phyloP scores from a whole-genome alignment of 2,329 filamentous ascomycete species.

The Xylaria sp. region DNA sequence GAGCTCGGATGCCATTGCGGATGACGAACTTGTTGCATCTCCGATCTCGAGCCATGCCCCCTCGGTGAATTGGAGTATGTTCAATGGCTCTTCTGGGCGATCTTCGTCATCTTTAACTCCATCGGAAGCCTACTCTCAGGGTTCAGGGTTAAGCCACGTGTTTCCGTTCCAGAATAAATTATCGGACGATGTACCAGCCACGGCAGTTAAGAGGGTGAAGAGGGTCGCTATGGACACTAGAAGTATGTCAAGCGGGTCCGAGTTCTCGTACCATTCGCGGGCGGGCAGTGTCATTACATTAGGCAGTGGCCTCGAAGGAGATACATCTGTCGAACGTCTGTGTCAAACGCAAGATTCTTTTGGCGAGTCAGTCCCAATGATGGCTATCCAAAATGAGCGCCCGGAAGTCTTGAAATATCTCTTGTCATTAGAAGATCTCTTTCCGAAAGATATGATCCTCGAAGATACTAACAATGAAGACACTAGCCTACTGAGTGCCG shows the following conservation, averaged over 20 bases:
- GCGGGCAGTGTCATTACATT: slow-evolving; percentile 81
- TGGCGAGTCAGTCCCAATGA: slow-evolving; percentile 90
- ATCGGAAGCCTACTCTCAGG: slow-evolving; percentile 65
- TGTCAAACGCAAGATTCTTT: slow-evolving; percentile 75
- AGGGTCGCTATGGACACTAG: slow-evolving; percentile 90
- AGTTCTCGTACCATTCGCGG: slow-evolving; percentile 82
- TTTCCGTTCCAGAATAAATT: slow-evolving; percentile 84
- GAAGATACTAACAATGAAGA: slow-evolving; percentile 90
- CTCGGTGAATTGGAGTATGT: slow-evolving; percentile 61
- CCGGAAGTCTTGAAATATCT: slow-evolving; percentile 81
- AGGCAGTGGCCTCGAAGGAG: slow-evolving; percentile 80
- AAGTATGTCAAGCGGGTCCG: slow-evolving; percentile 88
- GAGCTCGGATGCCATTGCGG: slow-evolving; percentile 60
- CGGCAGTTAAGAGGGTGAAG: slow-evolving; percentile 69
- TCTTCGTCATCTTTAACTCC: slow-evolving; percentile 57
- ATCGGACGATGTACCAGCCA: slow-evolving; percentile 51
- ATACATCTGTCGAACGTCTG: slow-evolving; percentile 83
- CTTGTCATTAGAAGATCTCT: slow-evolving; percentile 80
- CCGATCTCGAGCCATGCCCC: slow-evolving; percentile 57
- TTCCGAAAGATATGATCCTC: slow-evolving; percentile 75
- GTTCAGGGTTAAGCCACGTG: slow-evolving; percentile 79
- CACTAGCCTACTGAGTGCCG: slow-evolving; percentile 88
- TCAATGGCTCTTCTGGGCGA: slow-evolving; percentile 57
- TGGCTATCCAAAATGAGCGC: slow-evolving; percentile 80
- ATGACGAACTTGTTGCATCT: slow-evolving; percentile 53